Base-by-base conservation (phyloP, 257 asterid genomes). In the Echium plantagineum region DNA sequence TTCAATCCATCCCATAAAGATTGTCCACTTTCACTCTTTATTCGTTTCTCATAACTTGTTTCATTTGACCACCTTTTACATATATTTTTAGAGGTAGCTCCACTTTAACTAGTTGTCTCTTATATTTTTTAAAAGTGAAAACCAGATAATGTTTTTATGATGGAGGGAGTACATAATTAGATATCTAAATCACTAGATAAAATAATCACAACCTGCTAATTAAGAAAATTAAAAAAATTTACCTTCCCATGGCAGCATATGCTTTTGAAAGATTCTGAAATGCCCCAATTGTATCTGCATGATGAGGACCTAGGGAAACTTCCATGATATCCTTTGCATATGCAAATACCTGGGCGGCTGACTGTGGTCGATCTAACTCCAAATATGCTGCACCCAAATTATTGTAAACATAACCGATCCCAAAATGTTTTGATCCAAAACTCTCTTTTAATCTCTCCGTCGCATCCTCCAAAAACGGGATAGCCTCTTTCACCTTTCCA, bases 281-380 rank as follows among this genome's bases (percentile, higher is more conserved):
- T 12, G 94, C 85, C 66, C 87, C 96, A 65, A 87, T 87, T 9
- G 96, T 69, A 64, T 91, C 98, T 7, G 70, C 76, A 52, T 90
- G 98, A 72, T 85, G 87, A 53, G 95, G 98, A 54, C 96, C 98
- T 63, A 88, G 86, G 15, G 98, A 77, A 30, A 85, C 90, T 63
- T 91, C 95, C 94, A 91, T 79, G 71, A 88, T 80, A 70, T 91
- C 97, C 69, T 81, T 91, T 21, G 95, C 95, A 71, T 71, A 75
- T 12, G 97, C 94, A 73, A 91, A 91, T 49, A 79, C 89, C 79
- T 84, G 94, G 6, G 95, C 98, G 64, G 97, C 97, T 28, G 98
- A 86, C 55, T 91, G 94, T 24, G 94, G 94, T 65, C 97, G 81
- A 69, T 82, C 90, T 61, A 88, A 67, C 72, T 88, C 96, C 85